Conservation (phyloP, 176 grass and related monocot species). For the Avena eriantha region DNA sequence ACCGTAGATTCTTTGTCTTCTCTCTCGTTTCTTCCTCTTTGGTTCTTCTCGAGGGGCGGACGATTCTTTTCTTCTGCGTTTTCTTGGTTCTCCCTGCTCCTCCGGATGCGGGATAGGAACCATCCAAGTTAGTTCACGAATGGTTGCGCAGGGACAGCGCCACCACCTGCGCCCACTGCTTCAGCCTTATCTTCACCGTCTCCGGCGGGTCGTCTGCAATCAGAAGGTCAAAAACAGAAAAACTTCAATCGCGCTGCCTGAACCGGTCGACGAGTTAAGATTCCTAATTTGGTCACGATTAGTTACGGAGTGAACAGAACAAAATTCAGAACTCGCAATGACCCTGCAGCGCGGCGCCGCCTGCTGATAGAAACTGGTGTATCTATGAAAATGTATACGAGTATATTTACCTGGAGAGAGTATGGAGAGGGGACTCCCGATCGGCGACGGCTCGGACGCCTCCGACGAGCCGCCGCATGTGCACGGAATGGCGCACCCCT, state of each 20-base stretch:
- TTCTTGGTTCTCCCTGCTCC: not conserved
- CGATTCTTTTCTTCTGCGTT: slow-evolving; percentile 30
- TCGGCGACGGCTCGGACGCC: slow-evolving; percentile 63
- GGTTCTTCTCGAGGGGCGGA: not conserved
- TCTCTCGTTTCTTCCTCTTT: slow-evolving; percentile 1
- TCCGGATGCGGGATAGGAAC: not conserved
- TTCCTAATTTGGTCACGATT: not conserved
- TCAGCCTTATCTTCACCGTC: slow-evolving; percentile 79
- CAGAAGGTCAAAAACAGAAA: not conserved
- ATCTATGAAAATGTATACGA: not conserved
- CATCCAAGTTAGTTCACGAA: slow-evolving; percentile 33
- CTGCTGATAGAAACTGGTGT: not conserved
- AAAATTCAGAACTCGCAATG: not conserved
- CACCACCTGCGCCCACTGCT: slow-evolving; percentile 94
- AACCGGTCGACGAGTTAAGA: not conserved
- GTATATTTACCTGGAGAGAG: slow-evolving; percentile 54
- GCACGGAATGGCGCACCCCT: not conserved
- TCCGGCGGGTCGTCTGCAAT: slow-evolving; percentile 69
- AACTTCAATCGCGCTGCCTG: not conserved
- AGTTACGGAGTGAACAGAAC: not conserved
- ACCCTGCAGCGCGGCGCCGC: not conserved
- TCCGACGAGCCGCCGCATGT: slow-evolving; percentile 55
- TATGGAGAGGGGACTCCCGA: slow-evolving; percentile 71
- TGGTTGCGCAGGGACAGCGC: slow-evolving; percentile 66
- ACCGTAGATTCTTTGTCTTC: slow-evolving; percentile 46